A percentile compares a stretch with the other conserved stretches of the same genome.
phyloP scores from a whole-genome alignment of 805 yeast species.

The Ogataea zsoltii region DNA sequence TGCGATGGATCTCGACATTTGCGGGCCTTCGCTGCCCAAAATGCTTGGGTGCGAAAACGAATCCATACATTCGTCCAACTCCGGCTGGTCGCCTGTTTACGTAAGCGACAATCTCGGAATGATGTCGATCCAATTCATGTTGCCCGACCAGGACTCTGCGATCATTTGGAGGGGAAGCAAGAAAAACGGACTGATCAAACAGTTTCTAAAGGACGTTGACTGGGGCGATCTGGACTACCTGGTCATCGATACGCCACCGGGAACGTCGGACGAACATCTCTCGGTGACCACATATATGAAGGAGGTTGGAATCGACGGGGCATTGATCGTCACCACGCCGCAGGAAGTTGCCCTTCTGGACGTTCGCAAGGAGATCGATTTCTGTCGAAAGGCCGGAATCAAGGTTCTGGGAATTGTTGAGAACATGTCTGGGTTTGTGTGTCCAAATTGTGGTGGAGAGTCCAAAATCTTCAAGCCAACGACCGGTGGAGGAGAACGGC shows the following conservation, averaged over 20 bases:
- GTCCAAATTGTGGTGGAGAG: conserved; percentile 91
- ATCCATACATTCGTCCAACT: conserved; percentile 79
- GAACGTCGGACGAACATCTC: conserved; percentile 96
- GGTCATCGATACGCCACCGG: conserved; percentile 96
- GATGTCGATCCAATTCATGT: conserved; percentile 93
- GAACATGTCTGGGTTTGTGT: conserved; percentile 97
- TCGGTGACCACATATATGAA: conserved; percentile 85
- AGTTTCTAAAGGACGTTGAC: conserved; percentile 89
- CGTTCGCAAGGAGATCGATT: conserved; percentile 93
- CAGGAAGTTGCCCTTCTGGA: conserved; percentile 96
- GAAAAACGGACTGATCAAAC: conserved; percentile 89
- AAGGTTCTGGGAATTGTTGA: conserved; percentile 88
- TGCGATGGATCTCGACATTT: conserved; percentile 94
- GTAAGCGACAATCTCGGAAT: conserved; percentile 93
- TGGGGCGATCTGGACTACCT: conserved; percentile 92
- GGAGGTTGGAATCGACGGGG: conserved; percentile 93
- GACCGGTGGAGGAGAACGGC: conserved; percentile 90
- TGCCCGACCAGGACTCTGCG: conserved; percentile 91
- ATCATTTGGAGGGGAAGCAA: conserved; percentile 98
- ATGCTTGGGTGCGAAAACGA: conserved; percentile 94
- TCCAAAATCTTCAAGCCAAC: conserved; percentile 91
- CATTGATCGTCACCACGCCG: conserved; percentile 92
- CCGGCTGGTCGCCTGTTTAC: conserved; percentile 97
- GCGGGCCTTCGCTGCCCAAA: conserved; percentile 95
- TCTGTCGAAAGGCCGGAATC: conserved; percentile 88